Evolutionary conservation across 495 filamentous ascomycete genomes (phyloP).

Genomic region (Usnea hakonensis): DNA sequence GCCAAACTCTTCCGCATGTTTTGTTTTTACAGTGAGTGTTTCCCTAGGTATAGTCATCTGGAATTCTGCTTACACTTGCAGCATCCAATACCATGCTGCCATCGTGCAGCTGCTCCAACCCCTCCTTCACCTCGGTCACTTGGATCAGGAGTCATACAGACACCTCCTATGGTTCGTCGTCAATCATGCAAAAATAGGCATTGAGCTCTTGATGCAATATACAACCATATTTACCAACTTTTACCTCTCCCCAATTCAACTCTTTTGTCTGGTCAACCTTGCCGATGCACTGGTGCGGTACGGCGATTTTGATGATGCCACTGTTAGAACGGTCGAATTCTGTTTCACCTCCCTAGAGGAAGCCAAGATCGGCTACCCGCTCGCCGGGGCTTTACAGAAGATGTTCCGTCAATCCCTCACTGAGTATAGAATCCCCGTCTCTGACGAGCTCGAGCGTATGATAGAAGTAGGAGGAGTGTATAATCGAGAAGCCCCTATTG

Average conservation of each 20-base stretch:
- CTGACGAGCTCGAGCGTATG: slow-evolving; percentile 11
- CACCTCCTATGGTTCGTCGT: slow-evolving; percentile 8
- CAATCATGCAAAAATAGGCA: slow-evolving; percentile 7
- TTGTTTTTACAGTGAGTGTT: slow-evolving; percentile 31
- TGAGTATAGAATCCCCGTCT: slow-evolving; percentile 23
- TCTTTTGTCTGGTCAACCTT: slow-evolving; percentile 32
- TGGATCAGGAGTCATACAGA: slow-evolving; percentile 9
- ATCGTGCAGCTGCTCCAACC: slow-evolving; percentile 22
- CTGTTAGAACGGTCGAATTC: slow-evolving; percentile 24
- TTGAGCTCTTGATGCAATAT: slow-evolving; percentile 20
- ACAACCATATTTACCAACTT: slow-evolving; percentile 23
- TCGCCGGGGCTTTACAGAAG: slow-evolving; percentile 31
- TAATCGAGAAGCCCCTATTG: no score
- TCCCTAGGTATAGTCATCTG: not conserved
- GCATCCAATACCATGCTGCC: slow-evolving; percentile 22
- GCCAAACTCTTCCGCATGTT: slow-evolving; percentile 31
- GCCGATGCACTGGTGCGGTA: no score
- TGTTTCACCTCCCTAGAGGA: slow-evolving; percentile 28
- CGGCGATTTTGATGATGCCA: slow-evolving; percentile 10
- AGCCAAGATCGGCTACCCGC: slow-evolving; percentile 25
- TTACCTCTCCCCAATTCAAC: slow-evolving; percentile 31
- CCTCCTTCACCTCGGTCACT: slow-evolving; percentile 6
- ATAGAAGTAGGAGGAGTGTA: no score
- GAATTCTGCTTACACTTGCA: slow-evolving; percentile 4
- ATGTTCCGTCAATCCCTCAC: slow-evolving; percentile 27